Conservation (phyloP, 805 yeast genomes). For the Kuraishia floccosa region DNA sequence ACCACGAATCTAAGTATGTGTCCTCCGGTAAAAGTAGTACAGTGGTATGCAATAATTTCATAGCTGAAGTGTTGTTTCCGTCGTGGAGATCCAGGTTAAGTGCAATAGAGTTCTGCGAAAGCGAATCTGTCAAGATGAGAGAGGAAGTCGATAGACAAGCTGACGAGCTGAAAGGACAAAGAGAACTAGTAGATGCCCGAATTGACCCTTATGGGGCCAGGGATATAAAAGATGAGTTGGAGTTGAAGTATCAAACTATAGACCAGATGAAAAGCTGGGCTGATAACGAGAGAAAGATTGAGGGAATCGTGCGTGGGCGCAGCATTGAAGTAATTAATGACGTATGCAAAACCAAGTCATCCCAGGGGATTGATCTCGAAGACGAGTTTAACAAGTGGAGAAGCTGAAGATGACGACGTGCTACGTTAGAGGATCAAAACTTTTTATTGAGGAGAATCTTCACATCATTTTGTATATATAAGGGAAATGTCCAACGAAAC, state of each 20-base stretch:
- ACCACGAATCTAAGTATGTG: conserved; percentile 10
- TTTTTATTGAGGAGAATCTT: too few relatives aligned
- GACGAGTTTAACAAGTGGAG: conserved; percentile 1
- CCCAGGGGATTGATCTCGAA: neutral
- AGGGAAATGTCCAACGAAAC: too few relatives aligned
- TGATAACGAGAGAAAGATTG: conserved; percentile 27
- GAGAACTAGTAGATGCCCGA: conserved; percentile 17
- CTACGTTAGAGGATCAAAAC: neutral
- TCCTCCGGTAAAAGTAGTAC: conserved; percentile 5
- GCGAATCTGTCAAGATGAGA: conserved; percentile 17
- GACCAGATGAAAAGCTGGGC: conserved; percentile 21
- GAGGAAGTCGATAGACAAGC: conserved; percentile 16
- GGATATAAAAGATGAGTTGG: conserved; percentile 19
- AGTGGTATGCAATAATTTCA: conserved; percentile 1
- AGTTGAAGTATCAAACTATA: conserved; percentile 15
- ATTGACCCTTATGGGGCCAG: conserved; percentile 41
- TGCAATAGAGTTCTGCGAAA: conserved; percentile 29
- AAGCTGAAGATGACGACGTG: neutral
- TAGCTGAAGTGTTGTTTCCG: conserved; percentile 23
- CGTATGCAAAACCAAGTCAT: conserved; percentile 14
- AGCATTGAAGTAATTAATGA: conserved; percentile 22
- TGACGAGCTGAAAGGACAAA: conserved; percentile 8
- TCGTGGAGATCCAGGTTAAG: conserved; percentile 32
- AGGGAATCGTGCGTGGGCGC: conserved; percentile 24
- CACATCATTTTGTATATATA: too few relatives aligned